Evolutionary conservation across 75 land plant genomes (phyloP).

Genomic region (Cupressus sempervirens): DNA sequence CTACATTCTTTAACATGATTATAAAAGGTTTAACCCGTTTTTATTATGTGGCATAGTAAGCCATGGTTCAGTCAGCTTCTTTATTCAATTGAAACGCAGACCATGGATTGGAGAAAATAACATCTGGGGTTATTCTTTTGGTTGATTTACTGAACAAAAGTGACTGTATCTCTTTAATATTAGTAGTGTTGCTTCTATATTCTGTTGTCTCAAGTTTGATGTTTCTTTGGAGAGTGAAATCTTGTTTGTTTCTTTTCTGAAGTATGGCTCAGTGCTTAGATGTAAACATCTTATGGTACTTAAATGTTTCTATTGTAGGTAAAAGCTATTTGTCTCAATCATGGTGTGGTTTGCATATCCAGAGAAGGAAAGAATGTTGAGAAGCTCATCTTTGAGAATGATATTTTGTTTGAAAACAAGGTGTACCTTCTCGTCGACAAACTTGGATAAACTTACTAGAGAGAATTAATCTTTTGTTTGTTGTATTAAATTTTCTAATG

Average conservation of each 20-base stretch:
- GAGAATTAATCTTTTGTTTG: neutral
- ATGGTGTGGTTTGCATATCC: constrained; percentile 76
- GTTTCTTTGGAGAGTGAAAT: neutral
- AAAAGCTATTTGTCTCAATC: constrained; percentile 56
- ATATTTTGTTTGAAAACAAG: constrained; percentile 56
- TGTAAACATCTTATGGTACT: neutral
- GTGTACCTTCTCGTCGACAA: constrained; percentile 22
- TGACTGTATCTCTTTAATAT: neutral
- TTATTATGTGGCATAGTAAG: neutral
- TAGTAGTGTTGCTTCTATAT: neutral
- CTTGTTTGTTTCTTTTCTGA: neutral
- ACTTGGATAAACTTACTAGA: neutral
- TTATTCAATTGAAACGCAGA: neutral
- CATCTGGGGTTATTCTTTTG: neutral
- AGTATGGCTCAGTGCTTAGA: neutral
- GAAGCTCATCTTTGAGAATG: constrained; percentile 48
- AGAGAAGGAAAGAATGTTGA: constrained; percentile 66
- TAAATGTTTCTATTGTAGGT: constrained; percentile 40
- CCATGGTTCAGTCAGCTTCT: neutral
- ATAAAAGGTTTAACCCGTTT: neutral
- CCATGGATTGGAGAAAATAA: neutral
- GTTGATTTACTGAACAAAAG: neutral
- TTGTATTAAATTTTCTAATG: neutral
- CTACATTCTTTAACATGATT: neutral
- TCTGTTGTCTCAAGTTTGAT: neutral